These are phyloP conservation scores for Clitopilus passeckerianus DNA, from an alignment of 768 basidiomycete species.

Conservation along the genomic window DNA sequence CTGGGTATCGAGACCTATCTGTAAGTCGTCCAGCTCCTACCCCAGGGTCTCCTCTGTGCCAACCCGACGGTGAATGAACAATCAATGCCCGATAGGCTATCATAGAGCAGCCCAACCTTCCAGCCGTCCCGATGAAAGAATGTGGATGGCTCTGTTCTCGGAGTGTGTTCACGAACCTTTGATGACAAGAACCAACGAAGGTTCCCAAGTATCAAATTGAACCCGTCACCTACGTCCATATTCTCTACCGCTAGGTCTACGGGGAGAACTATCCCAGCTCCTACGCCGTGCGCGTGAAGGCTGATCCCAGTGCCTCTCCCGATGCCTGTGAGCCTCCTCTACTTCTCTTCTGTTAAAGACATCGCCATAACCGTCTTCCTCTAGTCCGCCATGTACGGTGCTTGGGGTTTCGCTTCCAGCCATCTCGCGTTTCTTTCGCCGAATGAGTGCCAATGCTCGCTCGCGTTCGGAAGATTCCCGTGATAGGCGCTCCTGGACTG, in stretches of 20 bases:
- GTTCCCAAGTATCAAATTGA: no score
- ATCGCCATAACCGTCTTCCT: constrained; percentile 54
- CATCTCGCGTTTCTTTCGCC: constrained; percentile 59
- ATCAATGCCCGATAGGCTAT: no score
- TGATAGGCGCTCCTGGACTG: constrained; percentile 54
- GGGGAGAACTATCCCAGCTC: constrained; percentile 3
- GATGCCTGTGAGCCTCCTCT: constrained; percentile 60
- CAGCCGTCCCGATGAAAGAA: no score
- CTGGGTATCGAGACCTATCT: no score
- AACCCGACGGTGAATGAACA: no score
- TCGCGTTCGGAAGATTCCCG: constrained; percentile 75
- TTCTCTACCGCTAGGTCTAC: neutral
- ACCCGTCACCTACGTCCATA: neutral
- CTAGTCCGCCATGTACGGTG: constrained; percentile 46
- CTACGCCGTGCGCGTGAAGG: constrained; percentile 10
- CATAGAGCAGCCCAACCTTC: neutral
- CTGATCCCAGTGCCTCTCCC: constrained; percentile 29
- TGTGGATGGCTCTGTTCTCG: no score
- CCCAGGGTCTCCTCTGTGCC: no score
- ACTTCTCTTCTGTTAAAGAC: constrained; percentile 68
- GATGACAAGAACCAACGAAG: no score
- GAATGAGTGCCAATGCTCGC: constrained; percentile 68
- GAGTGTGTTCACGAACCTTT: no score
- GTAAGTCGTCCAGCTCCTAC: no score
- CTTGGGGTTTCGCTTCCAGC: constrained; percentile 67